Evolutionary conservation across 495 filamentous ascomycete species (phyloP).

Genomic region (Neurospora hispaniola): DNA sequence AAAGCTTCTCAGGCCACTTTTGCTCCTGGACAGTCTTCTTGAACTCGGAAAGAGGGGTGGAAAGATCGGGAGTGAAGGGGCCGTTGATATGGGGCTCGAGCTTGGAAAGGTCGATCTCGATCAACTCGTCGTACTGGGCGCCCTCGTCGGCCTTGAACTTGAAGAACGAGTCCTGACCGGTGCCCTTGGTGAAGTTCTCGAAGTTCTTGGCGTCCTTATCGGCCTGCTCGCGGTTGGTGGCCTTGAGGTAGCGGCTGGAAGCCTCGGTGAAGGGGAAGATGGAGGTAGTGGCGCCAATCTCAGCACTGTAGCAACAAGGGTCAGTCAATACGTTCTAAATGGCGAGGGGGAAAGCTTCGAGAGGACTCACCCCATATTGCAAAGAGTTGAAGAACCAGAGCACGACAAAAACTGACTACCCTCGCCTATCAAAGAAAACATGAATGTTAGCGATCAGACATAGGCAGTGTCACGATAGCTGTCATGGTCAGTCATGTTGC

Average conservation of each 20-base stretch:
- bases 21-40: conserved; percentile 71
- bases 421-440: too few relatives aligned
- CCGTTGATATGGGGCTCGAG: conserved; percentile 97
- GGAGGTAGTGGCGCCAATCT: conserved; percentile 94
- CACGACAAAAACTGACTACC: too few relatives aligned
- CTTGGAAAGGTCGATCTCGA: conserved; percentile 82
- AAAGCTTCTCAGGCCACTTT: conserved; percentile 82
- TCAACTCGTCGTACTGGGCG: conserved; percentile 79
- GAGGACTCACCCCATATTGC: conserved; percentile 48
- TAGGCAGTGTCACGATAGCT: too few relatives aligned
- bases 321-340: background rate
- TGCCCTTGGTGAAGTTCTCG: conserved; percentile 29
- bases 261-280: conserved; percentile 57
- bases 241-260: conserved; percentile 58
- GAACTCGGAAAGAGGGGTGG: conserved; percentile 82
- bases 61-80: conserved; percentile 90
- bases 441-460: too few relatives aligned
- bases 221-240: conserved; percentile 70
- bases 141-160: conserved; percentile 60
- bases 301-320: conserved; percentile 35
- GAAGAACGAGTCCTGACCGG: conserved; percentile 28
- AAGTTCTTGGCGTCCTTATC: conserved; percentile 49
- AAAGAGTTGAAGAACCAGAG: too few relatives aligned
- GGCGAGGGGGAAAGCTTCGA: background rate
- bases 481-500: too few relatives aligned